Base-by-base conservation (phyloP, 2,329 filamentous ascomycete species). In the Phoma herbarum region DNA sequence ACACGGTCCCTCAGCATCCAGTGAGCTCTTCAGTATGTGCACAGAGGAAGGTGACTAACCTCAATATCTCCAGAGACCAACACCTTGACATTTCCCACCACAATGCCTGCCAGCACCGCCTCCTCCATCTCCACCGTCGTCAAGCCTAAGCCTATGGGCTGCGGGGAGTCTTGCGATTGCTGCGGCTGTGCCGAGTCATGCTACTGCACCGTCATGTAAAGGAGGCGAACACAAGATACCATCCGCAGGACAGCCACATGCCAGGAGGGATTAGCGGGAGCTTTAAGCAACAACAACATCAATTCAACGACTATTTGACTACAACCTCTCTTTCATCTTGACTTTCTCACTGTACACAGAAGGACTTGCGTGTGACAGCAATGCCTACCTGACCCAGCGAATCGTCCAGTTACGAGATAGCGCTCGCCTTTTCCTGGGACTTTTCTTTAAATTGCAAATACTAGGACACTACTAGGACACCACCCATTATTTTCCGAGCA, bases 131-230 rank as follows among this genome's bases (percentile, higher is more conserved):
- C 69, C 31, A 75, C 73, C 59, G 77, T 77, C 69, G 57, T 77
- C 66, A 77, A 75, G 71, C 73, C 74, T 37, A 69, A 71, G 57
- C 74, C 74, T 20, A 68, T 74, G 54, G 63, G 68, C 31, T 78
- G 75, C 59, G 75, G 75, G 39, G 75, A 78, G 46, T 59, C 56
- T 26, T 77, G 75, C 64, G 75, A 75, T 20, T 77, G 75, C 72
- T 77, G 75, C 61, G 75, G 75, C 48, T 76, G 73, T 60, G 73
- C 72, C 16, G 75, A 77, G 59, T 75, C 73, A 20, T 77, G 75
- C 65, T 73, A 65, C 66, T 76, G 74, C 53, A 65, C 70, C 25
- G 72, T 75, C 61, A 75, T 75, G 71, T 74, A 68, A 62, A 62
- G n/a, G 22, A 22, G 41, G 42, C 16, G 2, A 20, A 35, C 25